Conservation (phyloP, 139 green algal species). For the Edaphochlamys debaryana region DNA sequence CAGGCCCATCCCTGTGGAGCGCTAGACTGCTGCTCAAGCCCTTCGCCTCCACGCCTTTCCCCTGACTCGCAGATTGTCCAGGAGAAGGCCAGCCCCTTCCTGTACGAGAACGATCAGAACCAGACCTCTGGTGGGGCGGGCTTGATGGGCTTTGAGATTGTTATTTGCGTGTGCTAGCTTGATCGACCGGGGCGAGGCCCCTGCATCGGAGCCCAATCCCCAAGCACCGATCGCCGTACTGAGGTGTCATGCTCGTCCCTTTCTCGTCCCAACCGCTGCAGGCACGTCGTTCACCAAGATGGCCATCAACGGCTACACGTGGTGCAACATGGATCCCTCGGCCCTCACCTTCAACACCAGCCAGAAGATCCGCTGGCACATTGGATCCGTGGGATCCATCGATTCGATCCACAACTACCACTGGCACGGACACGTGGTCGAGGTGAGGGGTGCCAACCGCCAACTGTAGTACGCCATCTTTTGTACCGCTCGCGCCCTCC, state of each 20-base stretch:
- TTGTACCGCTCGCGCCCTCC: no score
- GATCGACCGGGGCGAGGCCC: no score
- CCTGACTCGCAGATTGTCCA: background rate
- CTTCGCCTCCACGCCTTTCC: no score
- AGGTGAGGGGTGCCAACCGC: constrained; percentile 32
- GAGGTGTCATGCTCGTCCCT: no score
- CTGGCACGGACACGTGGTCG: constrained; percentile 66
- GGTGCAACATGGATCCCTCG: constrained; percentile 25
- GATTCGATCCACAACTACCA: constrained; percentile 68
- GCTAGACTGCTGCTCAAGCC: no score
- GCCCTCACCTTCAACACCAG: constrained; percentile 23
- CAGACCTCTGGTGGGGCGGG: background rate
- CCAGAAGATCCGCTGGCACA: constrained; percentile 64
- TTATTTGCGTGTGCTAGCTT: no score
- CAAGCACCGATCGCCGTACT: no score
- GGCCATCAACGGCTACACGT: constrained; percentile 52
- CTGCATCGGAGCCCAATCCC: no score
- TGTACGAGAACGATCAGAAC: background rate
- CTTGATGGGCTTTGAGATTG: no score
- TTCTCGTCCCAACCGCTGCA: no score
- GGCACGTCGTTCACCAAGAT: constrained; percentile 42
- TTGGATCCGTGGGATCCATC: constrained; percentile 57
- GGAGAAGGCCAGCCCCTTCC: background rate
- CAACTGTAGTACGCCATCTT: no score
- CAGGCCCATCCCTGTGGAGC: no score